These are phyloP conservation scores for Plasmodium berghei DNA, from an alignment of 169 alveolate species.

Conservation along the genomic window DNA sequence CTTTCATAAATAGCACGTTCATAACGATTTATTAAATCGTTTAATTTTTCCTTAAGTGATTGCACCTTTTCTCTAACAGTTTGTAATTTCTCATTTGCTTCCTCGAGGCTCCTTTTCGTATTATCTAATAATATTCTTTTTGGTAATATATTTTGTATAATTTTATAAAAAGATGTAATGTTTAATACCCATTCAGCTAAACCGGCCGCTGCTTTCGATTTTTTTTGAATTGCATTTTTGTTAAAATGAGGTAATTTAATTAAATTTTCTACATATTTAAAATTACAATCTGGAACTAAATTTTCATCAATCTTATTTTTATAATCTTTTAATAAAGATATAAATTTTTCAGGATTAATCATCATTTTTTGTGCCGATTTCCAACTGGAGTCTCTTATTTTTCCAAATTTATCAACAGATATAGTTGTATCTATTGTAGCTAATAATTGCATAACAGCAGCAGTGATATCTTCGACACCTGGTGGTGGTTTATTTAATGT, in stretches of 20 bases:
- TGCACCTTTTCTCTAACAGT: constrained; percentile 92
- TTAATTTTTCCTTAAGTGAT: constrained; percentile 87
- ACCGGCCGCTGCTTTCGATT: constrained; percentile 95
- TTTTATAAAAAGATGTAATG: constrained; percentile 94
- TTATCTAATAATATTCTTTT: constrained; percentile 92
- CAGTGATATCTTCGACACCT: constrained; percentile 94
- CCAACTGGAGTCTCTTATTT: constrained; percentile 93
- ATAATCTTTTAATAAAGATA: constrained; percentile 90
- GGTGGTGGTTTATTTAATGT: constrained; percentile 95
- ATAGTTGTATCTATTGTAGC: constrained; percentile 92
- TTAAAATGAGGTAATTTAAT: constrained; percentile 90
- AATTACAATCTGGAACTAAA: constrained; percentile 92
- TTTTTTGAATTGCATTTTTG: constrained; percentile 91
- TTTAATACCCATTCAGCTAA: constrained; percentile 88
- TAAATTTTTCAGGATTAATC: constrained; percentile 94
- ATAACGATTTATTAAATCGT: constrained; percentile 86
- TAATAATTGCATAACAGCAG: constrained; percentile 93
- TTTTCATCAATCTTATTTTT: constrained; percentile 92
- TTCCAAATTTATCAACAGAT: constrained; percentile 94
- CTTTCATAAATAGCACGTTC: constrained; percentile 94
- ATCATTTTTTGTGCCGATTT: constrained; percentile 96
- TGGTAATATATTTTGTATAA: constrained; percentile 95
- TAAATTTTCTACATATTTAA: constrained; percentile 86
- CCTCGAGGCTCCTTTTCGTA: constrained; percentile 91
- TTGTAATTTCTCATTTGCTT: constrained; percentile 93